Base-by-base conservation (phyloP, 2,329 filamentous ascomycete genomes). In the Aspergillus alliaceus region DNA sequence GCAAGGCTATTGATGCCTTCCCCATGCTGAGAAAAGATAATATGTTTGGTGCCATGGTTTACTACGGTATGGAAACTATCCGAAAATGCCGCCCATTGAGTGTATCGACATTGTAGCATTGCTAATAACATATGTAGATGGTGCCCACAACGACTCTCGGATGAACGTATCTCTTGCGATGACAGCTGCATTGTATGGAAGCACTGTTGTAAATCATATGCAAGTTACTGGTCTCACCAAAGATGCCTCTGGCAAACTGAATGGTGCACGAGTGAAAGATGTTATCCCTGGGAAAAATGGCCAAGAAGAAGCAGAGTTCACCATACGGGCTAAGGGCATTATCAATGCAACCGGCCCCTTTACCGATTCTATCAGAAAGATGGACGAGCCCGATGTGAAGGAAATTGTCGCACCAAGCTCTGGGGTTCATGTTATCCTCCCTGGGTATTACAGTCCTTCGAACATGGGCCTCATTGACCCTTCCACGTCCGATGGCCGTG, bases 301-400 rank as follows among this genome's bases (percentile, higher is more conserved):
- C 54, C 79, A 85, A 64, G 80, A 79, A 56, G 61, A 79, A 8
- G 75, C 86, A 52, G 86, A 89, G 61, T 88, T 95, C 72, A 82
- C 80, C 1, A 86, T 96, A 68, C 85, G 84, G 59, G 90, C 90
- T 54, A 91, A 87, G 78, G 91, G 90, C 64, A 82, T 96, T 68
- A 89, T 96, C 77, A 96, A 96, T 74, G 91, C 90, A 54, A 96
- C 91, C 25, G 91, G 91, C 15, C 91, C 91, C 3, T 96, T 96
- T 79, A 90, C 88, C 37, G 91, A 96, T 73, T 86, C 88, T 0
- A 91, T 96, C 63, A 86, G 91, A 65, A 91, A 93, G 75, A 87
- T 96, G 80, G 91, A 96, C 69, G 90, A 93, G 62, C 84, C 84
- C 42, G 76, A 73, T 4, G 84, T 86, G 24, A 83, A 86, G 67